Base-by-base conservation (phyloP, 306 rosid species). In the Echinosophora koreensis region DNA sequence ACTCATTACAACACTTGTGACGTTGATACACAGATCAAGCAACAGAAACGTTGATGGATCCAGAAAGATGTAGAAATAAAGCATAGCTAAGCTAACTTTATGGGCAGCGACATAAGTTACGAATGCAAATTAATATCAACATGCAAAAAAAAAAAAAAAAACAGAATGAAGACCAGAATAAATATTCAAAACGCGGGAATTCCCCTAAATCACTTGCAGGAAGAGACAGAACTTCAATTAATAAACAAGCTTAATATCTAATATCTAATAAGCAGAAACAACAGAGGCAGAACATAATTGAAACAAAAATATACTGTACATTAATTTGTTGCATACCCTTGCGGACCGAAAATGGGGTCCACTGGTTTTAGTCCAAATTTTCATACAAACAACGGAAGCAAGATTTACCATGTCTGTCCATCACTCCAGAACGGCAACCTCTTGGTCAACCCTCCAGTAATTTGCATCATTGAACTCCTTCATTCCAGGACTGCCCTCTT, bases 401-500 rank as follows among this genome's bases (percentile, higher is more conserved):
- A 61, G 76, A 68, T 73, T 50, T 12, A 79, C 69, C 62, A 72
- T n/a, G n/a, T n/a, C 41, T 46, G 74, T 57, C 34, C 75, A 35
- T 88, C 83, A 95, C 74, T 95, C 99, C 49, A 85, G 84, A 75
- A 95, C 98, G 50, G 96, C 87, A 32, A 95, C 96, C 83, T 95
- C 97, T 56, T 95, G 96, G 85, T 92, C 99, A 47, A 95, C 94
- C 85, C 99, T 90, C 98, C 99, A 95, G 80, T 89, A 95, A 80
- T 95, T 95, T 37, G 99, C 87, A 77, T 95, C 99, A 71, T 95
- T 95, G 85, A 91, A 95, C 69, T 95, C 98, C 86, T 95, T 95
- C 76, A 77, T 79, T 37, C 85, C 96, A 74, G 90, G 84, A 50
- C 66, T 88, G 13, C 77, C 96, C 59, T 88, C 97, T 2, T 88